Evolutionary conservation across 371 early-diverging fungal species (phyloP), one percentile per base, ranked within the genome.

Genomic region (Batkoa obscura): DNA sequence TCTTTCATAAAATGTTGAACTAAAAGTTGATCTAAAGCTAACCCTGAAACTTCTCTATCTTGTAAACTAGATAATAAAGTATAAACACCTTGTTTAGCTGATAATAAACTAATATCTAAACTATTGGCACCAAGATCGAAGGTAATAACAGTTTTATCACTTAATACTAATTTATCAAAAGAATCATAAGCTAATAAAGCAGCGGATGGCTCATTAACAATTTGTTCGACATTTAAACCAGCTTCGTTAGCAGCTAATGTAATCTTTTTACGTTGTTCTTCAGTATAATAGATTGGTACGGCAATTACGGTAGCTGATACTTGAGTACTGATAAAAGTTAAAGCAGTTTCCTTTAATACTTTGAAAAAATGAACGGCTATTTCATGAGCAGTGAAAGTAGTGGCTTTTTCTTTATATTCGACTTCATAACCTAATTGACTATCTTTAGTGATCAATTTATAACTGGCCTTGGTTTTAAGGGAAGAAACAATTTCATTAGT

Each of bases 101-200:
- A 80, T 49, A 97, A 71, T 43, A 96, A 78, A 51, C 93, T 83
- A 41, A 96, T 80, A 64, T 92, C 95, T 59, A 98, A 86, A 23
- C 89, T 87, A 52, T 91, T 86, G 43, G 88, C 98, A 55, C 99
- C 99, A 55, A 98, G 75, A 72, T 99, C 99, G 61, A 92, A 85
- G n/a, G 98, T 90, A 58, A 96, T 72, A n/a, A 87, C 76, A 15
- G 77, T 75, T 64, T 81, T 80, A 62, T 90, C 51, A 13, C 55
- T 32, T 47, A 51, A 39, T 62, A 71, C 65, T 60, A 73, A 70
- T 64, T 65, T 68, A 59, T 79, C 64, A 53, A 85, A 78, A 50
- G 82, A 72, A 61, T 84, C 81, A 64, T 94, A 98, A 42, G 95
- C 89, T 56, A 99, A 74, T 36, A 88, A 91, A 60, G 98, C 97